Evolutionary conservation across 352 stramenopile genomes (phyloP).

Genomic region (Pythium insidiosum): DNA sequence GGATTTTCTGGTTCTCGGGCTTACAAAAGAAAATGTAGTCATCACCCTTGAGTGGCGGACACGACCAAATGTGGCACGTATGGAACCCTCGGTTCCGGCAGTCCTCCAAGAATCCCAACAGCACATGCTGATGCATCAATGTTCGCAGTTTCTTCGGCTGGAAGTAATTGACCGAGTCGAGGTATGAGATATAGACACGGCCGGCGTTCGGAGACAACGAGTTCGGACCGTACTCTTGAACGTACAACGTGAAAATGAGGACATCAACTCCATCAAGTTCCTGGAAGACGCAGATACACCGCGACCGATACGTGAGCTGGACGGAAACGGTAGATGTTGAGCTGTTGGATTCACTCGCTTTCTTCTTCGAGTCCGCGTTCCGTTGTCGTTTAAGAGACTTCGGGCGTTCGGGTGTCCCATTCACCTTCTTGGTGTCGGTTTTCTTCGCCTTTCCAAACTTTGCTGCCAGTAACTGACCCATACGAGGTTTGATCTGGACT

Average conservation of each 20-base stretch:
- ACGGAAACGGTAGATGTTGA: slow-evolving; percentile 23
- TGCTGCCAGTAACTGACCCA: slow-evolving; percentile 59
- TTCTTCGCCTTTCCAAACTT: slow-evolving; percentile 67
- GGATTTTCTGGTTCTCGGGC: slow-evolving; percentile 87
- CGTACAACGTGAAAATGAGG: slow-evolving; percentile 85
- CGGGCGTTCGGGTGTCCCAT: slow-evolving; percentile 14
- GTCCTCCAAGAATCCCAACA: slow-evolving; percentile 83
- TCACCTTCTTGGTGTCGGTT: slow-evolving; percentile 12
- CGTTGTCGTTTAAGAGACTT: slow-evolving; percentile 73
- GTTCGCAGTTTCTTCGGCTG: slow-evolving; percentile 84
- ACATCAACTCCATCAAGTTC: slow-evolving; percentile 85
- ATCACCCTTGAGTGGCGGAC: slow-evolving; percentile 77
- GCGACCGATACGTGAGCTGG: slow-evolving; percentile 78
- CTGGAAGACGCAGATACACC: slow-evolving; percentile 89
- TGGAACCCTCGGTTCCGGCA: slow-evolving; percentile 84
- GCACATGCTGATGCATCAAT: slow-evolving; percentile 85
- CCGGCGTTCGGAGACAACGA: slow-evolving; percentile 70
- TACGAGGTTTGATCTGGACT: slow-evolving; percentile 80
- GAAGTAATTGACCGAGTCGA: slow-evolving; percentile 88
- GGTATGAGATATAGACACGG: slow-evolving; percentile 83
- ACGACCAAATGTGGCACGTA: slow-evolving; percentile 88
- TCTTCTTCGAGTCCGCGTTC: slow-evolving; percentile 28
- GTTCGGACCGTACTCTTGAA: slow-evolving; percentile 80
- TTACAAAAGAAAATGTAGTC: slow-evolving; percentile 91
- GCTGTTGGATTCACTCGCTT: slow-evolving; percentile 17